phyloP scores from a whole-genome alignment of 257 asterid genomes.

The Solanum pimpinellifolium region DNA sequence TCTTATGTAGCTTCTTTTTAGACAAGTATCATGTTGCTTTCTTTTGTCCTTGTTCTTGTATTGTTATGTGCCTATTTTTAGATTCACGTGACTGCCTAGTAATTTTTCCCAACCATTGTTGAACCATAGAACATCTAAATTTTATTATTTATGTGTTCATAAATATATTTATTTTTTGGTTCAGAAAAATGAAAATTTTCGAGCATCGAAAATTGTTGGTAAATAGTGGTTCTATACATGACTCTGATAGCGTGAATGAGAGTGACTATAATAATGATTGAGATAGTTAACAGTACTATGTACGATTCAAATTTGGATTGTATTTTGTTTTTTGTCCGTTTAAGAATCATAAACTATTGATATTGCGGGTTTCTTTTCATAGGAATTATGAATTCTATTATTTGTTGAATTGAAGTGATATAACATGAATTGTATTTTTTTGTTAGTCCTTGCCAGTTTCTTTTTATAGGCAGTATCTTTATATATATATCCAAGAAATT shows the following conservation, averaged over 20 bases:
- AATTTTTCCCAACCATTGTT: too few species aligned
- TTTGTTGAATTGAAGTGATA: neutral
- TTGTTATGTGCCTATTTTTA: too few species aligned
- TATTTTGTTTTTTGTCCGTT: neutral
- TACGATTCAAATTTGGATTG: neutral
- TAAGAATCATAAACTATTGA: neutral
- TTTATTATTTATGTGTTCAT: too few species aligned
- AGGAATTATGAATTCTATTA: neutral
- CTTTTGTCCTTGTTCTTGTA: too few species aligned
- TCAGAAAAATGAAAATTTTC: too few species aligned
- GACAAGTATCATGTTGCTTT: too few species aligned
- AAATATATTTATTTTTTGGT: too few species aligned
- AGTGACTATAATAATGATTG: neutral
- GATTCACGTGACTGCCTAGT: too few species aligned
- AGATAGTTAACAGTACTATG: neutral
- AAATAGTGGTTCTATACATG: too few species aligned
- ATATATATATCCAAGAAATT: neutral
- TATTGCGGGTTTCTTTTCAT: neutral
- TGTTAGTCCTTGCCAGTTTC: neutral
- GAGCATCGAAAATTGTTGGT: too few species aligned
- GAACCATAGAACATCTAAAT: too few species aligned
- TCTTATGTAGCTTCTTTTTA: too few species aligned
- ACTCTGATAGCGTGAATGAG: neutral
- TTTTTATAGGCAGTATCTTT: neutral
- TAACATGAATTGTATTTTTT: neutral